Conservation (phyloP, 257 asterid species). For the Jacaranda mimosifolia region DNA sequence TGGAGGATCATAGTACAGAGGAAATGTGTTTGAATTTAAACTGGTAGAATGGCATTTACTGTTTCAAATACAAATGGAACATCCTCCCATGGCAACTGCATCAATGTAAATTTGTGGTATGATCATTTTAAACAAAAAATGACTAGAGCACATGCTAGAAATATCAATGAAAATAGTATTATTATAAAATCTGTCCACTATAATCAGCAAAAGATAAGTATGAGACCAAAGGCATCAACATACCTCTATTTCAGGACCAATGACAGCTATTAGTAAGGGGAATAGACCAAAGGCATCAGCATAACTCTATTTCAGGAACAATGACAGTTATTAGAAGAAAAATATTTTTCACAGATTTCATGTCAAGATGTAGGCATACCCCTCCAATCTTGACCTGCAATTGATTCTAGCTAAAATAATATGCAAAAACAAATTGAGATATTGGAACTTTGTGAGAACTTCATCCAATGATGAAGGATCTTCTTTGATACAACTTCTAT, state of each 20-base stretch:
- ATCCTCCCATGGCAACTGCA: slow-evolving; percentile 89
- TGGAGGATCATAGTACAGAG: slow-evolving; percentile 21
- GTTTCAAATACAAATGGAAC: slow-evolving; percentile 24
- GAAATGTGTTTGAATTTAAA: slow-evolving; percentile 19
- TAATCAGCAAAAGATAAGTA: slow-evolving; percentile 32
- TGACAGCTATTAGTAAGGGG: too few species aligned
- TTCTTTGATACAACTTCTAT: too few species aligned
- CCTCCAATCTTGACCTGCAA: slow-evolving; percentile 72
- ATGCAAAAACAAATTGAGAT: slow-evolving; percentile 3
- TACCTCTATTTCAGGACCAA: too few species aligned
- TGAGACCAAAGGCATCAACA: slow-evolving; percentile 4
- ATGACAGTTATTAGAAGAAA: slow-evolving; percentile 91
- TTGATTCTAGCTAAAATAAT: slow-evolving; percentile 36
- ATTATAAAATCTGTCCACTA: slow-evolving; percentile 22
- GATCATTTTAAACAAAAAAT: slow-evolving; percentile 88
- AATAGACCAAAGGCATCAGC: slow-evolving; percentile 32
- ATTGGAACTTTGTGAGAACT: too few species aligned
- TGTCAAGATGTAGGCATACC: slow-evolving; percentile 75
- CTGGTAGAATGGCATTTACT: slow-evolving; percentile 27
- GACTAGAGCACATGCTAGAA: slow-evolving; percentile 99
- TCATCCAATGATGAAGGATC: too few species aligned
- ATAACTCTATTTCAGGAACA: slow-evolving; percentile 99
- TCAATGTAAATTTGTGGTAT: slow-evolving; percentile 88
- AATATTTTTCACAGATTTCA: slow-evolving; percentile 89
- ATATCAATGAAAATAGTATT: slow-evolving; percentile 29